Evolutionary conservation across 495 filamentous ascomycete species (phyloP).

Genomic region (Pyronema omphalodes): DNA sequence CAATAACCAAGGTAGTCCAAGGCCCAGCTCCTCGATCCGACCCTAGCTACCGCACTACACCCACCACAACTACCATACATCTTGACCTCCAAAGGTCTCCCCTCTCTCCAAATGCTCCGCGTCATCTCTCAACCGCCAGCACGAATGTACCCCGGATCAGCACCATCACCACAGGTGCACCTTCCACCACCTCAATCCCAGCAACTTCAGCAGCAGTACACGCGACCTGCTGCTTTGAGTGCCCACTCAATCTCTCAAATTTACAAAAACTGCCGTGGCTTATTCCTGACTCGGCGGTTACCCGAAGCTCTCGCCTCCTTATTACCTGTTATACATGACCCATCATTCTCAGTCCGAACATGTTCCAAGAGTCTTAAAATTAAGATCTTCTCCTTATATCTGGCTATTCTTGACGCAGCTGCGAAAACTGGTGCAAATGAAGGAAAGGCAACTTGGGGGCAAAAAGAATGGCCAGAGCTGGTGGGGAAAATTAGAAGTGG

Average conservation of each 20-base stretch:
- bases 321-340: constrained; percentile 47
- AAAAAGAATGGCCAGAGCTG: constrained; percentile 60
- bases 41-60: too few species aligned
- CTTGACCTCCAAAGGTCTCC: not conserved
- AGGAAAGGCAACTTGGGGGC: constrained; percentile 71
- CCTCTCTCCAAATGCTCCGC: constrained; percentile 14
- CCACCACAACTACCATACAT: too few species aligned
- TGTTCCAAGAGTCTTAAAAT: constrained; percentile 54
- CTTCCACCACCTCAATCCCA: constrained; percentile 1
- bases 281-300: constrained; percentile 82
- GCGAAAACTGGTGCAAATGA: constrained; percentile 77
- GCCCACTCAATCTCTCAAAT: constrained; percentile 34
- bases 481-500: constrained; percentile 68
- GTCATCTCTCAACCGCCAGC: constrained; percentile 22
- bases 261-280: constrained; percentile 75
- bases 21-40: too few species aligned
- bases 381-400: constrained; percentile 93
- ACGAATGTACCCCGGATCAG: constrained; percentile 19
- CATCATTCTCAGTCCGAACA: constrained; percentile 16
- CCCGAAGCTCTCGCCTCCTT: constrained; percentile 72
- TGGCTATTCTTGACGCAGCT: constrained; percentile 79
- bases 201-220: constrained; percentile 16
- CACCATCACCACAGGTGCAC: constrained; percentile 3
- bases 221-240: constrained; percentile 35
- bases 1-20: too few species aligned